These are phyloP conservation scores for Boechera retrofracta DNA, from an alignment of 345 rosid genomes.

Conservation along the genomic window DNA sequence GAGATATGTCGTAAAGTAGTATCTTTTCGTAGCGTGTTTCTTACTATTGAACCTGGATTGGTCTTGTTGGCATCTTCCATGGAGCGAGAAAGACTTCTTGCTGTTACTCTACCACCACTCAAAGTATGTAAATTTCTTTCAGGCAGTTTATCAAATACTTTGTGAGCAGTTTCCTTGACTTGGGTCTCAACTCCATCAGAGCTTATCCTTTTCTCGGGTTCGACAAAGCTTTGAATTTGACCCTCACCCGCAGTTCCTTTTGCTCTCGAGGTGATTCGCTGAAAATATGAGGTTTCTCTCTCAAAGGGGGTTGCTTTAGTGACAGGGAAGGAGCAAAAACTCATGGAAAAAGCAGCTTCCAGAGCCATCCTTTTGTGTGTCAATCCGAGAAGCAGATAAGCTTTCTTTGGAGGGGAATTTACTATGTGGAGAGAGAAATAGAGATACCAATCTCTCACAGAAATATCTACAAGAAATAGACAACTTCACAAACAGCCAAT, in stretches of 20 bases:
- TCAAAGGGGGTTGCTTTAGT: constrained; percentile 19
- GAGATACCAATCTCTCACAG: constrained; percentile 7
- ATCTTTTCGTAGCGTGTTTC: neutral
- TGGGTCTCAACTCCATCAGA: constrained; percentile 4
- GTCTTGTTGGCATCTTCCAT: no score
- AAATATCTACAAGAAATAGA: constrained; percentile 34
- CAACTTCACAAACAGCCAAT: constrained; percentile 41
- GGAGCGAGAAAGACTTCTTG: neutral
- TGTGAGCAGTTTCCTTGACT: constrained; percentile 25
- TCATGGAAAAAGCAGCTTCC: constrained; percentile 40
- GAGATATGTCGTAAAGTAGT: constrained; percentile 1
- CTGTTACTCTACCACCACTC: constrained; percentile 1
- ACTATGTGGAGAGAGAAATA: constrained; percentile 29
- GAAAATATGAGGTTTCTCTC: constrained; percentile 32
- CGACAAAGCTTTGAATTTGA: constrained; percentile 31
- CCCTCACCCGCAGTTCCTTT: constrained; percentile 14
- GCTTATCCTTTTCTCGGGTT: neutral
- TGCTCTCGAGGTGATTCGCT: neutral
- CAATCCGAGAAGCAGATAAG: constrained; percentile 36
- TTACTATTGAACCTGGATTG: neutral
- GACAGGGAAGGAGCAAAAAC: constrained; percentile 38
- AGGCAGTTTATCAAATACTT: neutral
- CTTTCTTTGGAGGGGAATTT: constrained; percentile 34
- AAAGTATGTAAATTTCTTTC: constrained; percentile 22
- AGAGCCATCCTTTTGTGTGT: constrained; percentile 23